Evolutionary conservation across 139 green algal species (phyloP), one percentile per base, ranked within the genome.

Genomic region (Picochlorum sp.): DNA sequence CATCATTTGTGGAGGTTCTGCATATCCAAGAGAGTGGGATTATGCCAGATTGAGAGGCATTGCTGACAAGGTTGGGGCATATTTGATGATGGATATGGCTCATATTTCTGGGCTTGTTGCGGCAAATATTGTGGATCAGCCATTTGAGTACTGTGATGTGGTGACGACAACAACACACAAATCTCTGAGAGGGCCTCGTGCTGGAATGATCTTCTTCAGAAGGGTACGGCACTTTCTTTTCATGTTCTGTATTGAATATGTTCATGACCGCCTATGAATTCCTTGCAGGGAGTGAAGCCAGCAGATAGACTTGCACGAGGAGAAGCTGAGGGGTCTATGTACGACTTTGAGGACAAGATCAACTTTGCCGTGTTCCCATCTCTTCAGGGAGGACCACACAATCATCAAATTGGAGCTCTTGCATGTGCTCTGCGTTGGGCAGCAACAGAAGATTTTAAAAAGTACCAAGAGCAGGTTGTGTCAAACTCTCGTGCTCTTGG

Each of bases 151-250:
- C 70, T 86, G 76, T 68, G 88, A 95, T 62, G 67, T 95, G 8
- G 88, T 95, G 28, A 92, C 88, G n/a, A 91, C 87, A 52, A 95
- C 88, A 30, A 95, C 88, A 23, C 88, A 95, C 81, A 95, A 95
- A 81, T 85, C 70, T 21, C 76, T 95, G 55, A 67, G 88, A 13
- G 88, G 88, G 11, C 88, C 88, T 1, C 80, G 88, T 20, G 78
- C 81, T 38, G 87, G 88, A 67, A 90, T 95, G 80, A 90, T 93
- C 62, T 94, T 94, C 77, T 92, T 81, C 73, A 75, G 87, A 45
- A 73, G 75, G 63, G 86, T 78, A 31, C 47, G 47, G 5, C 1
- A 54, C 15, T 20, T 54, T 20, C 15, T 54, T 54, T 51, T 30
- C 28, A 30, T 30, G 28, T 30, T 30, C 28, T 30, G 34, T 13